Evolutionary conservation across 257 asterid species (phyloP), one percentile per base, ranked within the genome.

Genomic region (Solanum ossicruentum): DNA sequence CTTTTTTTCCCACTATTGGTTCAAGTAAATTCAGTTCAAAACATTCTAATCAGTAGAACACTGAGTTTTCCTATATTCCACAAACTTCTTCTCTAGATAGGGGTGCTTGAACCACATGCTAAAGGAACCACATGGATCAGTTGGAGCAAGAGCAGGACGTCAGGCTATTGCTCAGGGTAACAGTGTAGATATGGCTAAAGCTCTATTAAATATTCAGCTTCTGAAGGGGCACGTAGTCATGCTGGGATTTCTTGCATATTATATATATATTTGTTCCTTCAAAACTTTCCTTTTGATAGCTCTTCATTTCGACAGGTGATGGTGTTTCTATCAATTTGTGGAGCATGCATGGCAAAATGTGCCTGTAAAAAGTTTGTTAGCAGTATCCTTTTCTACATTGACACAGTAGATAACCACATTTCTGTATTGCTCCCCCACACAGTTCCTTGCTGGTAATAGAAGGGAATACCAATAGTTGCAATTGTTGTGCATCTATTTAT

Each of bases 131-230:
- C 97, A 97, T 86, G 99, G 99, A 80, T 88, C 94, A 17, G 98
- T 97, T 87, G 99, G 99, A 86, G 96, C 98, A 26, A 88, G 86
- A 88, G 94, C 90, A 85, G 98, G 98, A 56, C 96, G 2, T 49
- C 90, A 88, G 55, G 99, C 99, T 70, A 95, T 97, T 87, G 99
- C 96, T 55, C 97, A 95, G 93, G 95, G 98, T 85, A 95, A 90
- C 87, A 92, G 94, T 89, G 88, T 88, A 52, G 93, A 95, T 88
- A 90, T 92, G 52, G 93, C 97, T 20, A 97, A 94, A 57, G 97
- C 97, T 32, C 92, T 97, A 84, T 97, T 93, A 87, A 93, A 72
- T 97, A 97, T 89, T 93, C 99, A 81, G 90, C 99, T 8, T 99
- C 99, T 47, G 99, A 97, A 90, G 99, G 94, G 98, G 99, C 94